Percentiles rank a stretch among this genome's conserved stretches.
Evolutionary conservation across 1,284 basidiomycete genomes (phyloP).

Genomic region (Naganishia albida): DNA sequence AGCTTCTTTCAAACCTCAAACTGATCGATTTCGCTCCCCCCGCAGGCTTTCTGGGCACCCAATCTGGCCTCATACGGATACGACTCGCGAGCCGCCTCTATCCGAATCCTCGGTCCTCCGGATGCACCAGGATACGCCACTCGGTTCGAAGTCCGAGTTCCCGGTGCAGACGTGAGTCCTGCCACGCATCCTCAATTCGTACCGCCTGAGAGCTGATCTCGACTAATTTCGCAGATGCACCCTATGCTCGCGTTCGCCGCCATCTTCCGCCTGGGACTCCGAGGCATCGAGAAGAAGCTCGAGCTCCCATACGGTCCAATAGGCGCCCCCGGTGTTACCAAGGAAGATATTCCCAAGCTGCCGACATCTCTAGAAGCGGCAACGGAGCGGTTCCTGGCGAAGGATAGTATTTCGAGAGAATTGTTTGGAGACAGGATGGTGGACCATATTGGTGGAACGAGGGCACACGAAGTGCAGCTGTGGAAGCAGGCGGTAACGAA

Average conservation of each 20-base stretch:
- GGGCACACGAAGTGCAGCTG: slow-evolving; percentile 80
- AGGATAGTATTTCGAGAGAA: slow-evolving; percentile 77
- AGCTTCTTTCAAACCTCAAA: neutral
- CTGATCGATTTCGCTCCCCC: neutral
- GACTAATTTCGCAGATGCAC: slow-evolving; percentile 58
- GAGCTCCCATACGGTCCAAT: slow-evolving; percentile 72
- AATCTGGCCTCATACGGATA: slow-evolving; percentile 87
- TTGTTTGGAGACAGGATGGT: slow-evolving; percentile 86
- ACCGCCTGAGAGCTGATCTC: neutral
- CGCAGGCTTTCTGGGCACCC: slow-evolving; percentile 81
- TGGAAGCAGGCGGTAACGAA: slow-evolving; percentile 88
- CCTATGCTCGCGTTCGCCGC: slow-evolving; percentile 84
- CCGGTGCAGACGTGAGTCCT: slow-evolving; percentile 83
- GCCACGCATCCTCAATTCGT: neutral
- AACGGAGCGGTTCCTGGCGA: slow-evolving; percentile 73
- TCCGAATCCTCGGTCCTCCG: slow-evolving; percentile 88
- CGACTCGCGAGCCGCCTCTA: slow-evolving; percentile 86
- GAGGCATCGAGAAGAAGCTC: slow-evolving; percentile 79
- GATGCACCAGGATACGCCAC: slow-evolving; percentile 77
- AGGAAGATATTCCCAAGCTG: slow-evolving; percentile 64
- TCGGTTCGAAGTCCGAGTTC: slow-evolving; percentile 86
- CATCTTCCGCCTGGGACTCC: slow-evolving; percentile 79
- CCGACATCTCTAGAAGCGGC: slow-evolving; percentile 77
- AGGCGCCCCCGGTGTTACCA: slow-evolving; percentile 47
- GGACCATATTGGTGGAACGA: slow-evolving; percentile 88